Conservation (phyloP, 768 basidiomycete species). For the Hemileccinum rubropunctum region DNA sequence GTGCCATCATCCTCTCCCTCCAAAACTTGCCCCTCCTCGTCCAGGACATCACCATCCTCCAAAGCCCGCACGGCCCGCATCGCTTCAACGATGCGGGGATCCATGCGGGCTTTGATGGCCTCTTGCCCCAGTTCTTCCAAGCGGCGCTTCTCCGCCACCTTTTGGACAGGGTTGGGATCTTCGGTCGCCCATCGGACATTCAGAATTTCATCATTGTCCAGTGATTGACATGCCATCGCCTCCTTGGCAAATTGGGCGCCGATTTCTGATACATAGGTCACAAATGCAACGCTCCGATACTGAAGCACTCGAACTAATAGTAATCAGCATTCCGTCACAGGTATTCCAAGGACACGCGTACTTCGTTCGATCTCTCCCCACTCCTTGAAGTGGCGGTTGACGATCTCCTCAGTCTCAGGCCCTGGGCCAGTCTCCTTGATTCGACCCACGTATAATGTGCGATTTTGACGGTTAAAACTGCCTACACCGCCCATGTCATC, state of each 20-base stretch:
- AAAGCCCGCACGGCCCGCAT: slow-evolving; percentile 82
- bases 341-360: slow-evolving; percentile 39
- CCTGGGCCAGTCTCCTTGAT: slow-evolving; percentile 91
- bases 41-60: slow-evolving; percentile 67
- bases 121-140: slow-evolving; percentile 83
- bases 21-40: slow-evolving; percentile 35
- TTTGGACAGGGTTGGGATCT: slow-evolving; percentile 93
- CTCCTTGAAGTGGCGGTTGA: slow-evolving; percentile 89
- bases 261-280: slow-evolving; percentile 86
- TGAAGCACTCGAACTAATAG: slow-evolving; percentile 80
- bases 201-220: slow-evolving; percentile 96
- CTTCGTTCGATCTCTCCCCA: slow-evolving; percentile 94
- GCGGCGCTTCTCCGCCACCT: slow-evolving; percentile 79
- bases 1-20: slow-evolving; percentile 32
- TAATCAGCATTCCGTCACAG: slow-evolving; percentile 5
- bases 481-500: slow-evolving; percentile 99
- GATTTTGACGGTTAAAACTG: slow-evolving; percentile 89
- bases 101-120: slow-evolving; percentile 81
- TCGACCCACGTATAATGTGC: slow-evolving; percentile 91
- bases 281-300: slow-evolving; percentile 94
- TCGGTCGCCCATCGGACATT: slow-evolving; percentile 99
- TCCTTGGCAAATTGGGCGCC: slow-evolving; percentile 96
- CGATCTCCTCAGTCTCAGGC: slow-evolving; percentile 87
- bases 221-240: slow-evolving; percentile 96
- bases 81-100: slow-evolving; percentile 86